These are phyloP conservation scores for Termitomyces sp. DNA, from an alignment of 768 basidiomycete genomes.

Conservation along the genomic window DNA sequence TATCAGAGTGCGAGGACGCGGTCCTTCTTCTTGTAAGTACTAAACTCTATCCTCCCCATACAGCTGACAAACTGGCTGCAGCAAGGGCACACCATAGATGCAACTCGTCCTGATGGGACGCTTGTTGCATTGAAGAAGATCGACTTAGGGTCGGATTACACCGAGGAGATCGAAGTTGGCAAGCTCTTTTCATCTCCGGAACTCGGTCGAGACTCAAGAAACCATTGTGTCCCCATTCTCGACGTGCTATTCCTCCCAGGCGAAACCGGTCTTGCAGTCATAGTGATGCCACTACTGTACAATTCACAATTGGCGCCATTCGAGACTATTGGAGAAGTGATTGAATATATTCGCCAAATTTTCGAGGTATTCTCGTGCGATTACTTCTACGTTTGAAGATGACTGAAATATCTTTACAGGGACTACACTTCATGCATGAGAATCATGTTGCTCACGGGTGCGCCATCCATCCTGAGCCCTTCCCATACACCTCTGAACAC, in stretches of 20 bases:
- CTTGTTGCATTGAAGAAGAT: slow-evolving; percentile 23
- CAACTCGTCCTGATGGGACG: slow-evolving; percentile 20
- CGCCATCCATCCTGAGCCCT: background rate
- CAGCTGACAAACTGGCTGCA: background rate
- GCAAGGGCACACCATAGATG: slow-evolving; percentile 16
- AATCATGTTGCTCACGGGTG: slow-evolving; percentile 26
- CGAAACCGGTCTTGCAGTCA: slow-evolving; percentile 11
- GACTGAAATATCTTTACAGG: slow-evolving; percentile 15
- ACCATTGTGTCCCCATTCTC: slow-evolving; percentile 29
- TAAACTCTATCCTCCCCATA: background rate
- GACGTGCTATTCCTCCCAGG: slow-evolving; percentile 23
- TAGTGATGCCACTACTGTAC: slow-evolving; percentile 30
- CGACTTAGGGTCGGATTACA: background rate
- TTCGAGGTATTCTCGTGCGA: slow-evolving; percentile 23
- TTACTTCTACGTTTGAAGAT: background rate
- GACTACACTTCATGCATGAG: slow-evolving; percentile 32
- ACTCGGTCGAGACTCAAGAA: slow-evolving; percentile 20
- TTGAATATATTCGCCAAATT: slow-evolving; percentile 29
- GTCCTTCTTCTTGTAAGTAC: background rate
- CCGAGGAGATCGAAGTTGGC: slow-evolving; percentile 21
- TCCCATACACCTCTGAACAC: background rate
- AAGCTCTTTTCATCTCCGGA: slow-evolving; percentile 18
- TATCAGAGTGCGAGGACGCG: slow-evolving; percentile 1
- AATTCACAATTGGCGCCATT: slow-evolving; percentile 21
- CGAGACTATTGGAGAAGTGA: slow-evolving; percentile 28